Evolutionary conservation across 768 basidiomycete genomes (phyloP), one percentile per base, ranked within the genome.

Genomic region (Russula foetens): DNA sequence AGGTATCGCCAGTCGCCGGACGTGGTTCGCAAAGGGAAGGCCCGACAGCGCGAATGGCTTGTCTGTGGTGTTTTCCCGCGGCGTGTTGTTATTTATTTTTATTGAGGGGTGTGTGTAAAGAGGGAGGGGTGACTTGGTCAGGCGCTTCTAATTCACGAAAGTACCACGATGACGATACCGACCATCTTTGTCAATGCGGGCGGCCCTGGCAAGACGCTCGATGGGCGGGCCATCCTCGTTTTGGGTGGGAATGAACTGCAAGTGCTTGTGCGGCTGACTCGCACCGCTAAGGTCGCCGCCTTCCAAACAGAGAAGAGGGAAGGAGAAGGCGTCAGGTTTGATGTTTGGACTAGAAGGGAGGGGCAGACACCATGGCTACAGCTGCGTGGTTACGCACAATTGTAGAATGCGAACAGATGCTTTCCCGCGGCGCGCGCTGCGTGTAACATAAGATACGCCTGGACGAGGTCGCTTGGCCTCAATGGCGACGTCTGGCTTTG

Each of bases 221-320:
- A 94, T 78, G 0, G 94, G 94, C 15, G 90, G 88, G 1, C 84
- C 87, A 38, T 80, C 79, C 33, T 77, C 71, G 43, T 74, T 75
- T 11, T 80, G 79, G 19, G 83, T 69, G 35, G 90, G 86, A 35
- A 95, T 72, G 63, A 95, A 86, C 71, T 96, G 93, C n/a, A 95
- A 65, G 69, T 97, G 94, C 68, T 95, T 92, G 74, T 95, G 92
- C 2, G 81, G 77, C 73, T 97, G 94, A 69, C 91, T 93, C 12
- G 94, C 92, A 28, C 93, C 93, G 59, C 89, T 91, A 56, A 78
- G 76, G 29, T 82, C 77, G 7, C 90, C 90, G 66, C 89, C 90
- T 91, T 60, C 23, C 39, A 6, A 12, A 23, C 43, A 24, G 28
- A 53, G 15, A 33, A 5, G 31, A 11, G 31, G 31, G 5, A 11